These are phyloP conservation scores for Penicillium nordicum DNA, from an alignment of 2,329 filamentous ascomycete species.

Conservation along the genomic window DNA sequence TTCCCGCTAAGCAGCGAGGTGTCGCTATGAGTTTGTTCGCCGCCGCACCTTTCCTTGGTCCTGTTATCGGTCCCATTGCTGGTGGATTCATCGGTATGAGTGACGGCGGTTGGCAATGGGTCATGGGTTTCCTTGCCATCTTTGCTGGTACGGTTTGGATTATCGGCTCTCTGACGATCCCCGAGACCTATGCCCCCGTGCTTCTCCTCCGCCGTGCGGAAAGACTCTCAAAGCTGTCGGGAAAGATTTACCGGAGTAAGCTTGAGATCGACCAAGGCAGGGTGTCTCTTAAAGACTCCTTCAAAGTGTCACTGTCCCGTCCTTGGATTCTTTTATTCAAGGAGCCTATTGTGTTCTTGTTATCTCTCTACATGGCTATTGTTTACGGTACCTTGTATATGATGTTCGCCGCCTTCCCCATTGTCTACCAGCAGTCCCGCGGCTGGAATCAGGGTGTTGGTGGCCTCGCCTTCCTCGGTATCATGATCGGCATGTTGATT, in stretches of 20 bases:
- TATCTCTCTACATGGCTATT: conserved; percentile 31
- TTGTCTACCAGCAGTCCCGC: conserved; percentile 28
- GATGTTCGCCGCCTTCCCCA: conserved; percentile 32
- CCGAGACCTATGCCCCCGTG: conserved; percentile 32
- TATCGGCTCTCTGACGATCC: conserved; percentile 21
- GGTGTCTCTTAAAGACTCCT: conserved; percentile 18
- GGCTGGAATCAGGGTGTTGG: conserved; percentile 31
- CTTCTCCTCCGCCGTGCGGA: conserved; percentile 29
- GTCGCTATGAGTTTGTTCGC: conserved; percentile 62
- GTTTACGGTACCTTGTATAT: conserved; percentile 32
- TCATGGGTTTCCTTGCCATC: conserved; percentile 29
- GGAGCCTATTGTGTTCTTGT: conserved; percentile 32
- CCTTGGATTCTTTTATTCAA: conserved; percentile 31
- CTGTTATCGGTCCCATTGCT: conserved; percentile 28
- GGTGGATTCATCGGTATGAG: conserved; percentile 32
- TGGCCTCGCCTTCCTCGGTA: conserved; percentile 29
- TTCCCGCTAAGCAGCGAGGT: conserved; percentile 51
- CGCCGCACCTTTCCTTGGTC: conserved; percentile 60
- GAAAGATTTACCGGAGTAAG: conserved; percentile 26
- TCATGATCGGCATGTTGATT: conserved; percentile 31
- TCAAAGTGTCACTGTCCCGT: conserved; percentile 26
- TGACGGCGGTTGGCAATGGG: conserved; percentile 29
- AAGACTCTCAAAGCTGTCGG: conserved; percentile 23
- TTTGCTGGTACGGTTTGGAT: conserved; percentile 31
- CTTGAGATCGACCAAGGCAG: conserved; percentile 27